Percentiles rank a stretch among this genome's conserved stretches.
These are phyloP conservation scores for Magnaporthiopsis poae DNA, from an alignment of 2,329 filamentous ascomycete genomes.

Conservation along the genomic window DNA sequence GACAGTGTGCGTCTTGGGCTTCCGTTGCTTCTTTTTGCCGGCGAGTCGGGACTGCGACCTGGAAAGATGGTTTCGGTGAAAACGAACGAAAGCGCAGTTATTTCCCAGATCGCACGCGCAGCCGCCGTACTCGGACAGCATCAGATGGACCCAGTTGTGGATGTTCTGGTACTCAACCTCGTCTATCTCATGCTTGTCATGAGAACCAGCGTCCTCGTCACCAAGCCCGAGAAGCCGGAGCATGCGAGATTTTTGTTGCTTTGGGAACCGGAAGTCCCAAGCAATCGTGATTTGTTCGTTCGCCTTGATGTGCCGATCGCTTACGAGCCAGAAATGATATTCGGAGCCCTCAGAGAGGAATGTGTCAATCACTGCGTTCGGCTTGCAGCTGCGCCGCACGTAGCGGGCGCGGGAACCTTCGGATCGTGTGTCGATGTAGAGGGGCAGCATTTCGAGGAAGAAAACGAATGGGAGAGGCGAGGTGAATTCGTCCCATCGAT, in stretches of 20 bases:
- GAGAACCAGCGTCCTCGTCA: conserved; percentile 44
- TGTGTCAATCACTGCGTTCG: conserved; percentile 81
- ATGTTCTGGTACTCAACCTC: conserved; percentile 52
- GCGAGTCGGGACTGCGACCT: conserved; percentile 32
- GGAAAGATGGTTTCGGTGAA: conserved; percentile 47
- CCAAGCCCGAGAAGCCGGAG: conserved; percentile 51
- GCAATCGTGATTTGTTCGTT: conserved; percentile 54
- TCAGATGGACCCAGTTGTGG: conserved; percentile 55
- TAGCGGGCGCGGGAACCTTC: conserved; percentile 82
- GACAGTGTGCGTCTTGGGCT: conserved; percentile 43
- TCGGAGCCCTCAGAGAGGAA: conserved; percentile 68
- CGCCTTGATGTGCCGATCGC: conserved; percentile 61
- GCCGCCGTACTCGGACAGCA: conserved; percentile 68
- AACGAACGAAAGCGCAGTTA: conserved; percentile 55
- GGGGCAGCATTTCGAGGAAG: conserved; percentile 76
- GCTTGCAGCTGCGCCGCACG: conserved; percentile 81
- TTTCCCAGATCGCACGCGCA: conserved; percentile 61
- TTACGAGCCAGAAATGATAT: conserved; percentile 88
- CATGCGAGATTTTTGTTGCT: conserved; percentile 42
- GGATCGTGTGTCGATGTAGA: conserved; percentile 84
- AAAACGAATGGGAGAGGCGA: conserved; percentile 66
- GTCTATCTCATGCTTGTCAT: conserved; percentile 44
- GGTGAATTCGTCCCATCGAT: conserved; percentile 57
- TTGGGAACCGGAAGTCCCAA: conserved; percentile 59
- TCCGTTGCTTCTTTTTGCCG: conserved; percentile 43